Evolutionary conservation across 176 grass and related monocot species (phyloP).

Genomic region (Lolium perenne): DNA sequence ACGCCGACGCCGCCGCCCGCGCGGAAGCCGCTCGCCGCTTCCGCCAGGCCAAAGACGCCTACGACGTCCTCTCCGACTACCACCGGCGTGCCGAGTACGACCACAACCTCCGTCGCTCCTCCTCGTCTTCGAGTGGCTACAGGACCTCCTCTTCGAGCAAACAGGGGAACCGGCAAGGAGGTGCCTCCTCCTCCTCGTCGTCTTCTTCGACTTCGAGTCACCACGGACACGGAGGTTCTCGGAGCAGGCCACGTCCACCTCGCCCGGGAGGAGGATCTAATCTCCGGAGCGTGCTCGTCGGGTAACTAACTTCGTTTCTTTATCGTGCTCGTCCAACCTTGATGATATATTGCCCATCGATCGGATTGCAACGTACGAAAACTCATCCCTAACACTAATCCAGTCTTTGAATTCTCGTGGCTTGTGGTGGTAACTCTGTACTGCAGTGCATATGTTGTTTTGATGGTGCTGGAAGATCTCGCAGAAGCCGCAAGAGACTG

Average conservation of each 20-base stretch:
- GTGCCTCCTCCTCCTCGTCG: neutral
- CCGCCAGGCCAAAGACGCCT: neutral
- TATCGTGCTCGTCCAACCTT: neutral
- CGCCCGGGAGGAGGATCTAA: neutral
- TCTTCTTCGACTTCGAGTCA: neutral
- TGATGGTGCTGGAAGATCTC: neutral
- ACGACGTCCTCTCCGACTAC: conserved; percentile 17
- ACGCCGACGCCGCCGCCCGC: neutral
- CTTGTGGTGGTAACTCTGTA: neutral
- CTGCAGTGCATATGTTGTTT: neutral
- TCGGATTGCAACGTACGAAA: neutral
- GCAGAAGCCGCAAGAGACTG: neutral
- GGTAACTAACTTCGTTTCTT: neutral
- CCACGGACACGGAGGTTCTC: neutral
- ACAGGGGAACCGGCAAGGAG: too few relatives aligned
- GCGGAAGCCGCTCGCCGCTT: neutral
- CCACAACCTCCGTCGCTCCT: neutral
- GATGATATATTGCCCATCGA: neutral
- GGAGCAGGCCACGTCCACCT: neutral
- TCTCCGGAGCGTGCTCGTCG: neutral
- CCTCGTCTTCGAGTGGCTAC: neutral
- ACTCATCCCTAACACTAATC: neutral
- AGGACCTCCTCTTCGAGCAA: neutral
- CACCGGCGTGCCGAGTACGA: neutral
- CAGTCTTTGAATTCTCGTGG: neutral